Conservation (phyloP, 179 eudicot species). For the Amaranthus tricolor region DNA sequence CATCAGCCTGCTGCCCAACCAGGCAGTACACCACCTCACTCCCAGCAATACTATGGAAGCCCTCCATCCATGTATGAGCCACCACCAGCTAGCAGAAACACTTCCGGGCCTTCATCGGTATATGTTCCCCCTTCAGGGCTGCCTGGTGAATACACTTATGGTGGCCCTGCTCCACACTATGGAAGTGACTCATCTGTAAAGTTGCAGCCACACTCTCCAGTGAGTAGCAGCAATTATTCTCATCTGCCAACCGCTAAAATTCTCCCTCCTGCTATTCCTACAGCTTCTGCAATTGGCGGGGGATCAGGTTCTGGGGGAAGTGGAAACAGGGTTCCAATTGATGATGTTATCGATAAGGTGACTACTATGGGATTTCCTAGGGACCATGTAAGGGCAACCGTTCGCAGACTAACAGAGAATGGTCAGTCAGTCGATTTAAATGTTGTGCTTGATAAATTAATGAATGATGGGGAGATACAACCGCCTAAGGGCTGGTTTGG, state of each 20-base stretch:
- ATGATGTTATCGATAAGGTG: constrained; percentile 92
- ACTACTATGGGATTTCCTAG: constrained; percentile 90
- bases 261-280: constrained; percentile 69
- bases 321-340: constrained; percentile 89
- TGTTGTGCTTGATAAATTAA: constrained; percentile 84
- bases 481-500: constrained; percentile 76
- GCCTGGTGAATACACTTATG: constrained; percentile 50
- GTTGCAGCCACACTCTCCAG: constrained; percentile 46
- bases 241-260: constrained; percentile 78
- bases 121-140: constrained; percentile 44
- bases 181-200: constrained; percentile 51
- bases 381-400: constrained; percentile 86
- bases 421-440: constrained; percentile 94
- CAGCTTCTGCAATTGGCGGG: constrained; percentile 53
- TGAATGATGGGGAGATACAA: constrained; percentile 77
- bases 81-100: constrained; percentile 46
- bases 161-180: constrained; percentile 53
- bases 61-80: constrained; percentile 52
- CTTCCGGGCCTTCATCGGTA: constrained; percentile 43
- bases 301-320: constrained; percentile 53
- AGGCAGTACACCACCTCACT: constrained; percentile 39
- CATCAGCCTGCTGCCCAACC: constrained; percentile 47
- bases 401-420: constrained; percentile 73
- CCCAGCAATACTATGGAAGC: constrained; percentile 59
- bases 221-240: constrained; percentile 52